phyloP scores from a whole-genome alignment of 2,329 filamentous ascomycete species.

The Furcasterigmium sp. region DNA sequence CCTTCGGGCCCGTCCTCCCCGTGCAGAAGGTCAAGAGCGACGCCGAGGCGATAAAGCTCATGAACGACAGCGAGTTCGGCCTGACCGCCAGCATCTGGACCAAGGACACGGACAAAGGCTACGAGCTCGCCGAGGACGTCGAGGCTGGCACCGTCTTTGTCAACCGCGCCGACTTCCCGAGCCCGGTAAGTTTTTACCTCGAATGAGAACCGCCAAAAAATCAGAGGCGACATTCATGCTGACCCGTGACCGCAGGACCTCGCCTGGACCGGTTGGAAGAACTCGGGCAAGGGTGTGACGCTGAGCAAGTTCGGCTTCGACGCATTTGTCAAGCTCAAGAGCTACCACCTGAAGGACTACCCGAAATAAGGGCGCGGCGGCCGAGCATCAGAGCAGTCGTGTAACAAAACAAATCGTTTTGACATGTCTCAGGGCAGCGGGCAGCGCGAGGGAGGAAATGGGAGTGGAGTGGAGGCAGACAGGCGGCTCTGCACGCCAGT shows the following conservation, averaged over 20 bases:
- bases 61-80: conserved; percentile 95
- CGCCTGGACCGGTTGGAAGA: conserved; percentile 98
- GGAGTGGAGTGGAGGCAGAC: no score
- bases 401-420: neutral
- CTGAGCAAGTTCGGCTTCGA: conserved; percentile 89
- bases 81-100: conserved; percentile 98
- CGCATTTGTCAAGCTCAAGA: conserved; percentile 94
- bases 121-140: conserved; percentile 71
- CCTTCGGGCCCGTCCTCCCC: conserved; percentile 88
- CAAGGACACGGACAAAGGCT: conserved; percentile 71
- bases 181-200: conserved; percentile 61
- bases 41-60: conserved; percentile 72
- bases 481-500: no score
- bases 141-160: conserved; percentile 96
- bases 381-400: neutral
- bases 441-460: neutral
- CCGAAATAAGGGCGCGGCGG: conserved; percentile 44
- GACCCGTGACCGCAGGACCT: conserved; percentile 58
- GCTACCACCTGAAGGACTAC: conserved; percentile 85
- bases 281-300: conserved; percentile 88
- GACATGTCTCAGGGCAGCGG: neutral
- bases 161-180: conserved; percentile 88
- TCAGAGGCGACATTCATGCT: neutral
- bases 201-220: conserved; percentile 3
- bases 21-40: conserved; percentile 82